phyloP scores from a whole-genome alignment of 2,329 filamentous ascomycete species.

The Coniosporium tulheliwenetii region DNA sequence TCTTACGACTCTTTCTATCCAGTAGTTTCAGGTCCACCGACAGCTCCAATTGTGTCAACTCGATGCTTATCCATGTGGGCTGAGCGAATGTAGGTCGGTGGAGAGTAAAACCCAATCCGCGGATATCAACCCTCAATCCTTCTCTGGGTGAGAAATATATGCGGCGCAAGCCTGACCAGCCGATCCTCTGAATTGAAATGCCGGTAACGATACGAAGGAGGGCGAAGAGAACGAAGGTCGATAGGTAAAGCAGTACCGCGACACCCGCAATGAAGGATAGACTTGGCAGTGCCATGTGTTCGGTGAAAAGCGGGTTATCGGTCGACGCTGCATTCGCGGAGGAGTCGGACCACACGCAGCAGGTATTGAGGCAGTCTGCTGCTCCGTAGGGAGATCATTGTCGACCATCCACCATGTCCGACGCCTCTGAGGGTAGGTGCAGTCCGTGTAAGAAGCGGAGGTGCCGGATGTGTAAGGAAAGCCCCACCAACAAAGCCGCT shows the following conservation, averaged over 20 bases:
- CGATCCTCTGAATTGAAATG: slow-evolving; percentile 87
- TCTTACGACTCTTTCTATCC: slow-evolving; percentile 15
- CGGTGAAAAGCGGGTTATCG: too few relatives aligned
- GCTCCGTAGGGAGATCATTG: too few relatives aligned
- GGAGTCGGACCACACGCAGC: too few relatives aligned
- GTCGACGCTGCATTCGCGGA: too few relatives aligned
- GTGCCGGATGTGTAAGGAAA: too few relatives aligned
- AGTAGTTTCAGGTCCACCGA: slow-evolving; percentile 63
- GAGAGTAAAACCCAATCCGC: slow-evolving; percentile 72
- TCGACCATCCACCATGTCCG: too few relatives aligned
- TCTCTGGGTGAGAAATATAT: slow-evolving; percentile 81
- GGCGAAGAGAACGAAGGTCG: slow-evolving; percentile 85
- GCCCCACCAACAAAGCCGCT: too few relatives aligned
- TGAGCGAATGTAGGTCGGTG: slow-evolving; percentile 94
- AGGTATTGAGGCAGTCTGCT: too few relatives aligned
- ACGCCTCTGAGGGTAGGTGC: too few relatives aligned
- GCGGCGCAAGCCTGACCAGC: slow-evolving; percentile 79
- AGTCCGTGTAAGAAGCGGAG: too few relatives aligned
- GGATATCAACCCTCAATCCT: slow-evolving; percentile 78
- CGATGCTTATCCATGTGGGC: slow-evolving; percentile 88
- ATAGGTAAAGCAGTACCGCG: slow-evolving; percentile 72
- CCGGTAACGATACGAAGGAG: slow-evolving; percentile 84
- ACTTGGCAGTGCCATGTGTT: slow-evolving; percentile 27
- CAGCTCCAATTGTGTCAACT: slow-evolving; percentile 70
- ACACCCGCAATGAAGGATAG: slow-evolving; percentile 69